Conservation (phyloP, 257 asterid genomes). For the Solanum lycopersicoides region DNA sequence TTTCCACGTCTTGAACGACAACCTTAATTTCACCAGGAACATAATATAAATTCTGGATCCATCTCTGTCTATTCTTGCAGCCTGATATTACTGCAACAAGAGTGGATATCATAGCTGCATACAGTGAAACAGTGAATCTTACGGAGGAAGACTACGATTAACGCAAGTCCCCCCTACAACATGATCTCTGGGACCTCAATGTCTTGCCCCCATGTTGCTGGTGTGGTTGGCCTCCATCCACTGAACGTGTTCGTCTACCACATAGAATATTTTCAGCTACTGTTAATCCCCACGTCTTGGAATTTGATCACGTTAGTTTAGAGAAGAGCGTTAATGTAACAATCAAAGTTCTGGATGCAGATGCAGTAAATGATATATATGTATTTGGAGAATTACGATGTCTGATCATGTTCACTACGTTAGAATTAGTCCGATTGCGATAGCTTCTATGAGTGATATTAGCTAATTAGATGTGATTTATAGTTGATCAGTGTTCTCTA, state of each 20-base stretch:
- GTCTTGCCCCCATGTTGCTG: slow-evolving; percentile 73
- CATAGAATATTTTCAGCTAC: no score
- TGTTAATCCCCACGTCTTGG: no score
- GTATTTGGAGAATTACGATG: no score
- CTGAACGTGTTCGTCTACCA: no score
- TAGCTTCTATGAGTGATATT: no score
- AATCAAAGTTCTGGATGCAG: no score
- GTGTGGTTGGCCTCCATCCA: slow-evolving; percentile 26
- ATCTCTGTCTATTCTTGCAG: slow-evolving; percentile 4
- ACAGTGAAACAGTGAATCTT: slow-evolving; percentile 15
- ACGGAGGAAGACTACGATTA: slow-evolving; percentile 7
- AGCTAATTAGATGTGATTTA: no score
- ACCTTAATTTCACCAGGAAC: neutral
- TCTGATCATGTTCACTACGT: no score
- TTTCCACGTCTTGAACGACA: neutral
- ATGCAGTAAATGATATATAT: no score
- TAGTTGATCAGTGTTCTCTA: neutral
- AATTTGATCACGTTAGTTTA: no score
- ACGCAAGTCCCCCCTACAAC: slow-evolving; percentile 16
- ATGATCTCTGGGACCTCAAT: slow-evolving; percentile 42
- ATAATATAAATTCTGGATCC: neutral
- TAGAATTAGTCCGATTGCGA: no score
- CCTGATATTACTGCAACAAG: slow-evolving; percentile 79
- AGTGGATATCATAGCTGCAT: slow-evolving; percentile 47
- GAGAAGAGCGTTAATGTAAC: no score